Evolutionary conservation across 2,329 filamentous ascomycete species (phyloP).

Genomic region (Aspergillus viridinutans): DNA sequence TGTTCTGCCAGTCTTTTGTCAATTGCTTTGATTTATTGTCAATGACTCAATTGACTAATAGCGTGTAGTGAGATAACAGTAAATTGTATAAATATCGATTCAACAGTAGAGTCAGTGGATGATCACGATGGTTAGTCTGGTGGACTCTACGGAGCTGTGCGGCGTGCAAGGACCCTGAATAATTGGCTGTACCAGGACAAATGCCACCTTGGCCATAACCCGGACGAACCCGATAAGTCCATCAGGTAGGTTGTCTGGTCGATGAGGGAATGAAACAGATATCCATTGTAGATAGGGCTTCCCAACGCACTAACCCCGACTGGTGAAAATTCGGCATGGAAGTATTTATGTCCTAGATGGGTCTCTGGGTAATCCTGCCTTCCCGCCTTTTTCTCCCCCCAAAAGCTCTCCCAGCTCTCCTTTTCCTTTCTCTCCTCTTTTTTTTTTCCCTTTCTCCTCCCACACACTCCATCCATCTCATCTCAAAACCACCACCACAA

Average conservation of each 20-base stretch:
- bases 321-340: constrained; percentile 36
- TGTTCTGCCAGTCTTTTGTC: background rate
- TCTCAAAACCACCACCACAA: constrained; percentile 36
- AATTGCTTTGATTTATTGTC: background rate
- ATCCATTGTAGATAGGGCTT: background rate
- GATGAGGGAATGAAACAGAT: background rate
- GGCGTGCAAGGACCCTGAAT: constrained; percentile 1
- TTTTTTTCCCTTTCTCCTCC: constrained; percentile 13
- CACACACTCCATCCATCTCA: constrained; percentile 18
- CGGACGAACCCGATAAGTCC: constrained; percentile 16
- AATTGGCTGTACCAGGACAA: constrained; percentile 16
- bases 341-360: constrained; percentile 35
- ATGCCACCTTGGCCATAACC: constrained; percentile 15
- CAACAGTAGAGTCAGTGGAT: constrained; percentile 13
- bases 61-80: background rate
- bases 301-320: constrained; percentile 28
- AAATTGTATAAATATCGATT: too few species aligned
- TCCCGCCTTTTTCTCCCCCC: constrained; percentile 19
- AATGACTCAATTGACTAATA: background rate
- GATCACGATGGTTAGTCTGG: background rate
- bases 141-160: constrained; percentile 9
- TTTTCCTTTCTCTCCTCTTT: constrained; percentile 8
- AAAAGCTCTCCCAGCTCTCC: constrained; percentile 14
- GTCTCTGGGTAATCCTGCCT: constrained; percentile 22
- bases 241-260: background rate